These are phyloP conservation scores for Phytophthora pinifolia DNA, from an alignment of 352 stramenopile genomes.

Conservation along the genomic window DNA sequence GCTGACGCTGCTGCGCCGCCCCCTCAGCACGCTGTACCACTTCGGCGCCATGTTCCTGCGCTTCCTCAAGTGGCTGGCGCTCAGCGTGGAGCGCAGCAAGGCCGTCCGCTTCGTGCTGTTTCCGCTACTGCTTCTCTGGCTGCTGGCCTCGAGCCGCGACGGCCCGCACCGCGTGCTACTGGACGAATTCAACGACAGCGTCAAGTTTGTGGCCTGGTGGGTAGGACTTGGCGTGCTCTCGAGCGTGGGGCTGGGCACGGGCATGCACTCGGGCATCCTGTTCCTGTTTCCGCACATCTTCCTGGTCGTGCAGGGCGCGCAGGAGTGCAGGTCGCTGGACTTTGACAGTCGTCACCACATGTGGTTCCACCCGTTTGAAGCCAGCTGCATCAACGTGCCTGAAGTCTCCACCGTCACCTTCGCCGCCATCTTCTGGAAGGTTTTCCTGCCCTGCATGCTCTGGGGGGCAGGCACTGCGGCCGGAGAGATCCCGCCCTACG, in stretches of 20 bases:
- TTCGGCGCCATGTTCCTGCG: conserved; percentile 75
- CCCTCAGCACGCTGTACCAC: conserved; percentile 77
- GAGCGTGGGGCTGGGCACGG: conserved; percentile 92
- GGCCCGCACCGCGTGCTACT: conserved; percentile 75
- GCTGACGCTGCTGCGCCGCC: conserved; percentile 79
- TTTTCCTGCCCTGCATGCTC: conserved; percentile 89
- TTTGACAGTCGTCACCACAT: conserved; percentile 90
- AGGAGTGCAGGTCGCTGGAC: conserved; percentile 86
- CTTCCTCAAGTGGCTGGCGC: conserved; percentile 72
- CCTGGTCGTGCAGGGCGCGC: conserved; percentile 85
- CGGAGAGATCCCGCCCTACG: conserved; percentile 94
- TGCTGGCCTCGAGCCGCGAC: conserved; percentile 59
- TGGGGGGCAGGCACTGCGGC: conserved; percentile 93
- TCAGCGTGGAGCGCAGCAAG: conserved; percentile 66
- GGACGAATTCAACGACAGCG: conserved; percentile 81
- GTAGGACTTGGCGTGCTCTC: conserved; percentile 93
- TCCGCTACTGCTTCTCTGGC: conserved; percentile 68
- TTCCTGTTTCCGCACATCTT: conserved; percentile 97
- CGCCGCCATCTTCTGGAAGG: conserved; percentile 87
- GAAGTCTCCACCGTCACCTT: conserved; percentile 69
- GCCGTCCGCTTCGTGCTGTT: conserved; percentile 79
- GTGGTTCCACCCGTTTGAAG: conserved; percentile 89
- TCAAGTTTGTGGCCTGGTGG: conserved; percentile 93
- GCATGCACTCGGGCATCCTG: conserved; percentile 94
- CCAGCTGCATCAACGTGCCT: conserved; percentile 53